Percentiles rank a stretch among this genome's conserved stretches.
These are phyloP conservation scores for Lagenidium sp. DNA, from an alignment of 352 stramenopile genomes.

Conservation along the genomic window DNA sequence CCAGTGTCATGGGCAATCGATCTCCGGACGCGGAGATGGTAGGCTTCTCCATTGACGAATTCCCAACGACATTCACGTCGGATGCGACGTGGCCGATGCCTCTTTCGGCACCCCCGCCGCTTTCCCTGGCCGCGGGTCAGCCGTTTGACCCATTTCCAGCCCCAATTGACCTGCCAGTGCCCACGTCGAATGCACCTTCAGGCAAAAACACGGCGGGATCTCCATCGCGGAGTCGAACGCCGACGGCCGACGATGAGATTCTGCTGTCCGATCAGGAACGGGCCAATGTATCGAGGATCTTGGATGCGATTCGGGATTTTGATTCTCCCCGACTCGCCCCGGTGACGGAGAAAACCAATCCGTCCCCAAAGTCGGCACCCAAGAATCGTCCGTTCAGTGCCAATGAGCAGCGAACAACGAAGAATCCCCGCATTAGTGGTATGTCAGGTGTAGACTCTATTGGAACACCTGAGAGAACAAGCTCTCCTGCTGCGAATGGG, in stretches of 20 bases:
- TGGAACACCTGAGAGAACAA: too few relatives aligned
- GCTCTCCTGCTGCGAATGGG: too few relatives aligned
- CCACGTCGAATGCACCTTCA: not conserved
- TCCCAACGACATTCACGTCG: constrained; percentile 35
- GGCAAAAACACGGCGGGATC: too few relatives aligned
- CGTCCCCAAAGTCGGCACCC: not conserved
- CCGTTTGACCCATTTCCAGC: constrained; percentile 12
- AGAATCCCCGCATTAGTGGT: too few relatives aligned
- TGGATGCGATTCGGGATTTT: constrained; percentile 69
- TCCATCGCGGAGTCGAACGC: too few relatives aligned
- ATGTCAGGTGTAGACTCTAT: too few relatives aligned
- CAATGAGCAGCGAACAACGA: too few relatives aligned
- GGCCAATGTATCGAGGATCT: constrained; percentile 43
- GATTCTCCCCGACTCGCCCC: constrained; percentile 21
- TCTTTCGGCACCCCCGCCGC: constrained; percentile 5
- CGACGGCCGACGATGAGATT: constrained; percentile 14
- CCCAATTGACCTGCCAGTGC: not conserved
- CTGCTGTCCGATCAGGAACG: constrained; percentile 58
- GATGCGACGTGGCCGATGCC: constrained; percentile 32
- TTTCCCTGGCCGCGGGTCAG: constrained; percentile 8
- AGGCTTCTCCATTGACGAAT: constrained; percentile 59
- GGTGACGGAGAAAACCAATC: not conserved
- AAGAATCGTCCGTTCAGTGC: too few relatives aligned
- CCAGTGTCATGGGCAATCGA: too few relatives aligned
- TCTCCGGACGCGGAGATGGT: constrained; percentile 47